Evolutionary conservation across 345 rosid genomes (phyloP).

Genomic region (Zanthoxylum bungeanum): DNA sequence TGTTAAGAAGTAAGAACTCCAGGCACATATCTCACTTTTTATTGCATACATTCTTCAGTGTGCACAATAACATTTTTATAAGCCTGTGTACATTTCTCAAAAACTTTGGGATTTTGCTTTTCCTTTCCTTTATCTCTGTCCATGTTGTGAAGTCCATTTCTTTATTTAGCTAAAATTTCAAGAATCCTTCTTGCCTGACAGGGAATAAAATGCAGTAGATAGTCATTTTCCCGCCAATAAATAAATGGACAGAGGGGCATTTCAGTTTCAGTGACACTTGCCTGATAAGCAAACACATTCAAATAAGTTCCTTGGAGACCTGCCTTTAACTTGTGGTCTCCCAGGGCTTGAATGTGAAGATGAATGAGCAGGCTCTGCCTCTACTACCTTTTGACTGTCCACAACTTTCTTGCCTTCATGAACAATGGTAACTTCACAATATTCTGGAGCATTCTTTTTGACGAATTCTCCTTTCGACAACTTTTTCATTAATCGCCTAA

Average conservation of each 20-base stretch:
- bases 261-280: conserved; percentile 20
- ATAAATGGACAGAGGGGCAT: background rate
- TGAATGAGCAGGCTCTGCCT: conserved; percentile 11
- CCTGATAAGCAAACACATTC: conserved; percentile 43
- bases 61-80: too few relatives aligned
- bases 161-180: background rate
- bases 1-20: background rate
- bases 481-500: conserved; percentile 34
- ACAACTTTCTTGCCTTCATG: conserved; percentile 33
- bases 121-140: background rate
- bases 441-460: conserved; percentile 52
- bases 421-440: conserved; percentile 45
- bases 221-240: too few relatives aligned
- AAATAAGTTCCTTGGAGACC: conserved; percentile 26
- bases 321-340: background rate
- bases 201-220: too few relatives aligned
- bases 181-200: background rate
- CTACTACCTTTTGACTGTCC: conserved; percentile 11
- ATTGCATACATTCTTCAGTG: background rate
- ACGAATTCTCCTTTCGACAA: conserved; percentile 40
- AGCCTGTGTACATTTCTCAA: too few relatives aligned
- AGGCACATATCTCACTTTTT: background rate
- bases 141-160: background rate
- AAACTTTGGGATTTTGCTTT: background rate
- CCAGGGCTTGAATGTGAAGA: conserved; percentile 3